Evolutionary conservation across 2,329 filamentous ascomycete genomes (phyloP), one percentile per base, ranked within the genome.

Genomic region (Aquanectria penicillioides): DNA sequence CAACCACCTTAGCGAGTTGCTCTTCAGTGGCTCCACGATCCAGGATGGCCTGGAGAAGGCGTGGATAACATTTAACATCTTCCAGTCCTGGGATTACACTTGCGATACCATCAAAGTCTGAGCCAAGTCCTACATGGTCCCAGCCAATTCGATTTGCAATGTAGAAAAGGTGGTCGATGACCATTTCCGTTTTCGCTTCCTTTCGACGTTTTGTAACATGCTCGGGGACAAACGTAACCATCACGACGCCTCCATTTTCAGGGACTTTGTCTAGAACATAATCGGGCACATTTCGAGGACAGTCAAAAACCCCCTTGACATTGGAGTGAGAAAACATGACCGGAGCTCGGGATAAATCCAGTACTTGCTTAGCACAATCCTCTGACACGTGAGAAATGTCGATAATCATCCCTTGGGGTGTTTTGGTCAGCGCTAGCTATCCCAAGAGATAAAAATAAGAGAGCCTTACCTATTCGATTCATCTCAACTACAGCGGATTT

Each of bases 11-110:
- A 2, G 68, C 66, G 5, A 77, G 62, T 61, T 78, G 73, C 13
- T 74, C 72, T 48, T 77, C 72, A 0, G 75, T 77, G 1, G 75
- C 76, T 1, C 77, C 77, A 8, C 75, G 68, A 29, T 77, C 72
- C 6, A 79, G 59, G 1, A 78, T 72, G 2, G 70, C 74, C 40
- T 72, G 51, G 11, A 77, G 55, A 8, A 77, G 57, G 6, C 36
- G 49, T 10, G 74, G 74, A 37, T 73, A 76, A 38, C 69, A 67
- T 15, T 62, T 66, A 1, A 69, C 69, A 34, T 73, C 71, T 29
- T 72, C 72, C 0, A 75, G 54, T 0, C 69, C 71, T 0, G 62
- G 61, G 17, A 54, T 44, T 12, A 41, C 44, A 13, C 33, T 23
- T 6, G 43, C 20, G 2, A 53, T 58, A n/a, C 75, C 75, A 57